Percentiles rank a stretch among this genome's conserved stretches.
phyloP scores from a whole-genome alignment of 179 eudicot species.

The Beta macrorhiza region DNA sequence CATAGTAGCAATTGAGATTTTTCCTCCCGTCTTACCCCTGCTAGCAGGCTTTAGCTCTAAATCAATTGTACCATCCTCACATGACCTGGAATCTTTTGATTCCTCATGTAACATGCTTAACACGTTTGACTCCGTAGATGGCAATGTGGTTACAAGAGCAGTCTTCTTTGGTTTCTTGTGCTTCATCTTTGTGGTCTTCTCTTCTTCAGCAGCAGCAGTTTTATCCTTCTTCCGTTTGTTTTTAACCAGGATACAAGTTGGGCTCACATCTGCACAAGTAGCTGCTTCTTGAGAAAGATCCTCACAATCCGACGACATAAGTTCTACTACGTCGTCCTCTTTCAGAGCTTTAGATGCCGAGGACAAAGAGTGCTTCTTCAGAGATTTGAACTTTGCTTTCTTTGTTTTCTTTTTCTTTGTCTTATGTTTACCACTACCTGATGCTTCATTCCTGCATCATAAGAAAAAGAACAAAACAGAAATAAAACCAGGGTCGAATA shows the following conservation, averaged over 20 bases:
- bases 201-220: slow-evolving; percentile 42
- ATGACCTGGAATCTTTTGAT: slow-evolving; percentile 44
- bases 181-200: slow-evolving; percentile 38
- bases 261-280: slow-evolving; percentile 38
- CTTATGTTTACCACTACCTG: slow-evolving; percentile 53
- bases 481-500: slow-evolving; percentile 9
- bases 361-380: slow-evolving; percentile 70
- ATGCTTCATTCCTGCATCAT: slow-evolving; percentile 48
- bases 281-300: slow-evolving; percentile 41
- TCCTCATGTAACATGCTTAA: slow-evolving; percentile 48
- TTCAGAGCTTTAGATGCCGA: slow-evolving; percentile 43
- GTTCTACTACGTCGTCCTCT: slow-evolving; percentile 49
- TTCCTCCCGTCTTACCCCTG: slow-evolving; percentile 70
- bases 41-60: slow-evolving; percentile 55
- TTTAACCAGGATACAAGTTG: slow-evolving; percentile 32
- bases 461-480: slow-evolving; percentile 25
- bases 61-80: slow-evolving; percentile 49
- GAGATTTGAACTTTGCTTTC: slow-evolving; percentile 87
- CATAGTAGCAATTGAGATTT: slow-evolving; percentile 58
- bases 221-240: slow-evolving; percentile 68
- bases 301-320: slow-evolving; percentile 52
- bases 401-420: slow-evolving; percentile 76
- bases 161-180: slow-evolving; percentile 66
- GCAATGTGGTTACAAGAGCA: slow-evolving; percentile 34
- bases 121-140: slow-evolving; percentile 36